phyloP scores from a whole-genome alignment of 2,329 filamentous ascomycete species.

The Aureobasidium mangrovei region DNA sequence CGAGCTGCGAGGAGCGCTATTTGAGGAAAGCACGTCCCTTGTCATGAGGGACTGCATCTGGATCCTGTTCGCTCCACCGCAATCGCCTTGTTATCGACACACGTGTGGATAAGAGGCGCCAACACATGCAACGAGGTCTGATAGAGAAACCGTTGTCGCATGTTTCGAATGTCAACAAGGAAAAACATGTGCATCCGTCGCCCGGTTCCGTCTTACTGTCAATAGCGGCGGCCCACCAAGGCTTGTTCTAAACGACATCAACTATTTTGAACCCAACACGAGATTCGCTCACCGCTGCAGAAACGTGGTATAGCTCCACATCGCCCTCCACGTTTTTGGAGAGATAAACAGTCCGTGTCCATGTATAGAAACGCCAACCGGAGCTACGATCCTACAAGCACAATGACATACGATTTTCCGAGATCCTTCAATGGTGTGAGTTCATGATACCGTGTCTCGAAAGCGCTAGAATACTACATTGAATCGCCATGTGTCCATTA shows the following conservation, averaged over 20 bases:
- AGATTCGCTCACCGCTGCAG: background rate
- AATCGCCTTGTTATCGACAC: background rate
- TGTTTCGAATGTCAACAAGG: background rate
- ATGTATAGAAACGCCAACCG: background rate
- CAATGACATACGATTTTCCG: background rate
- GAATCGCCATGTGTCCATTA: constrained; percentile 22
- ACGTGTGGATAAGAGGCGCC: background rate
- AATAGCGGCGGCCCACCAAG: constrained; percentile 1
- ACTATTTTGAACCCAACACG: too few species aligned
- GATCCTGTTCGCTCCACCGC: background rate
- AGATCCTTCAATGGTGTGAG: background rate
- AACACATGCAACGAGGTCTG: background rate
- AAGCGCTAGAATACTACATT: constrained; percentile 12
- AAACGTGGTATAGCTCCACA: background rate
- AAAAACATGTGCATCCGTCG: background rate
- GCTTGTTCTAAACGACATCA: background rate
- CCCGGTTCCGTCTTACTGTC: background rate
- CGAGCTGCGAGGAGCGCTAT: background rate
- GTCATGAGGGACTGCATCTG: constrained; percentile 4
- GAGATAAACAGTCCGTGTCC: background rate
- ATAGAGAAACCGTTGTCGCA: background rate
- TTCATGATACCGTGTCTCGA: constrained; percentile 6
- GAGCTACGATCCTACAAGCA: background rate
- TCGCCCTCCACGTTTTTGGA: too few species aligned
- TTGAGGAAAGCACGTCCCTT: background rate